phyloP scores from a whole-genome alignment of 805 yeast genomes.

The Pichia californica region DNA sequence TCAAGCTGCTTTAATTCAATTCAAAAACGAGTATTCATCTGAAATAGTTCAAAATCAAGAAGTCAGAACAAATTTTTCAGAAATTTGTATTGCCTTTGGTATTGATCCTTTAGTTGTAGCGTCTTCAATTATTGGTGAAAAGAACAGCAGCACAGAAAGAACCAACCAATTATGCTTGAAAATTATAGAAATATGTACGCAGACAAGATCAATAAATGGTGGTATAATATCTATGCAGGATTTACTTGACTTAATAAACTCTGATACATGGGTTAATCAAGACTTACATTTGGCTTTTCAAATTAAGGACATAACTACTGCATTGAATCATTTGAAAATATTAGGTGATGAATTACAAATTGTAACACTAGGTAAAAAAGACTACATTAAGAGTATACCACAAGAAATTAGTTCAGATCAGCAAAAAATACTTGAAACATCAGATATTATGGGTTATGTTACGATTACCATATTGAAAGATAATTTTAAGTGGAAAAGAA shows the following conservation, averaged over 20 bases:
- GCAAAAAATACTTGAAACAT: slow-evolving; percentile 61
- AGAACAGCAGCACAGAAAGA: slow-evolving; percentile 42
- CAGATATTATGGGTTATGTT: slow-evolving; percentile 73
- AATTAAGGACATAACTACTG: slow-evolving; percentile 48
- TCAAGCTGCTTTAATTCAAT: slow-evolving; percentile 68
- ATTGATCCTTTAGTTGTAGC: slow-evolving; percentile 65
- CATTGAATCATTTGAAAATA: slow-evolving; percentile 45
- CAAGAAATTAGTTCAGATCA: slow-evolving; percentile 65
- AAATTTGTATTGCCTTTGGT: slow-evolving; percentile 73
- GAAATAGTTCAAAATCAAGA: slow-evolving; percentile 60
- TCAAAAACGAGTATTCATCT: slow-evolving; percentile 63
- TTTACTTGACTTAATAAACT: slow-evolving; percentile 31
- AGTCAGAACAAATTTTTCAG: slow-evolving; percentile 64
- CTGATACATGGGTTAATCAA: slow-evolving; percentile 18
- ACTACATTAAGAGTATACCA: slow-evolving; percentile 58
- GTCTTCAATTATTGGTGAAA: slow-evolving; percentile 24
- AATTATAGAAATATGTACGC: slow-evolving; percentile 68
- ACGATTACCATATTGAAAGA: slow-evolving; percentile 57
- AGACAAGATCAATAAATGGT: slow-evolving; percentile 69
- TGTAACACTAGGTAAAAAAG: slow-evolving; percentile 48
- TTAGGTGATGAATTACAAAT: slow-evolving; percentile 71
- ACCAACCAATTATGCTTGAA: slow-evolving; percentile 64
- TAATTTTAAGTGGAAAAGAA: slow-evolving; percentile 67
- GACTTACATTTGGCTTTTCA: slow-evolving; percentile 28
- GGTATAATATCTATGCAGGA: slow-evolving; percentile 67